Evolutionary conservation across 2,329 filamentous ascomycete genomes (phyloP).

Genomic region (Neocatenulostroma microsporum): DNA sequence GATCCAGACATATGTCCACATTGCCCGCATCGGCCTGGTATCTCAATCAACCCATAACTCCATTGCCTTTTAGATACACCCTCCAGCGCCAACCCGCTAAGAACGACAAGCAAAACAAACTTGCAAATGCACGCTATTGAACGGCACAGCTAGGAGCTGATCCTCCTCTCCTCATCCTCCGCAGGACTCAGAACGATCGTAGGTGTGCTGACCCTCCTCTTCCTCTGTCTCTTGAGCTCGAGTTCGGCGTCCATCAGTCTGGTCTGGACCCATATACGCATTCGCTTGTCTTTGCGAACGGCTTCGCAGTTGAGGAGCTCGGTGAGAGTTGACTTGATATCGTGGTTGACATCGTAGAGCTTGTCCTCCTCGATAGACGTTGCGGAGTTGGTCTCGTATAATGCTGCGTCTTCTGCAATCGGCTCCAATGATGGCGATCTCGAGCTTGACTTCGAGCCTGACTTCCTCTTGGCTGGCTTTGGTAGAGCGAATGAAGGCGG

Average conservation of each 20-base stretch:
- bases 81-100: slow-evolving; percentile 6
- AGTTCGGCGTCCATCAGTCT: slow-evolving; percentile 48
- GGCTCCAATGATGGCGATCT: slow-evolving; percentile 15
- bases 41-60: background rate
- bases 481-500: slow-evolving; percentile 27
- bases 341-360: slow-evolving; percentile 44
- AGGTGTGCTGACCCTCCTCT: slow-evolving; percentile 15
- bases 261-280: slow-evolving; percentile 45
- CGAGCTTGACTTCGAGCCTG: slow-evolving; percentile 10
- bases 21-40: slow-evolving; percentile 6
- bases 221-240: slow-evolving; percentile 38
- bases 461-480: background rate
- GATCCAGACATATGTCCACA: too few relatives aligned
- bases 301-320: slow-evolving; percentile 48
- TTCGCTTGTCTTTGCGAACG: slow-evolving; percentile 40
- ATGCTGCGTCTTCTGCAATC: slow-evolving; percentile 17
- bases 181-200: slow-evolving; percentile 10
- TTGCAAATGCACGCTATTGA: background rate
- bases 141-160: background rate
- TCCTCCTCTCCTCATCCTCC: slow-evolving; percentile 5
- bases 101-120: background rate
- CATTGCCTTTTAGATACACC: background rate
- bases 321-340: slow-evolving; percentile 48
- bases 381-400: slow-evolving; percentile 4
- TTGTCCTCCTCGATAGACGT: slow-evolving; percentile 25